Evolutionary conservation across 108 stramenopile species (phyloP), one percentile per base, ranked within the genome.

Genomic region (Chaetoceros tenuissimus): DNA sequence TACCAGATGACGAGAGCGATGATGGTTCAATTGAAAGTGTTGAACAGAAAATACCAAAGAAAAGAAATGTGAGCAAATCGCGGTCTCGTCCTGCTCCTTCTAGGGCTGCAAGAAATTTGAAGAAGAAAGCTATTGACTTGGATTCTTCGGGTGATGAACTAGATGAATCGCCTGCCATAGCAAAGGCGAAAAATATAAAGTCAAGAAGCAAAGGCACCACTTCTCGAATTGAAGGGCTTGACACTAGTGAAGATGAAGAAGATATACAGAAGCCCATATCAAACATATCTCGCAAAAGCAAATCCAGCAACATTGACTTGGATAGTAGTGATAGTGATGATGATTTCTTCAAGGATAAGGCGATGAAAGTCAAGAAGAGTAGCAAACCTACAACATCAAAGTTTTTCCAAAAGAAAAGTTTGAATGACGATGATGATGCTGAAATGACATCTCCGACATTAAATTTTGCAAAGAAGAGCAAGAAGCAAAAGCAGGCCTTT

Each of bases 331-430:
- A 70, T 30, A 64, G 40, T 10, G 60, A 64, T 50, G 51, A 31
- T 61, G 48, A 49, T 61, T 67, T 57, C 24, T 22, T 34, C 21
- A 68, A 69, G 47, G 62, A 73, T 18, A 78, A 18, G 74, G 73
- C 28, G 72, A 73, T 27, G 63, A 67, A 18, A 53, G 44, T 31
- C 46, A 29, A 27, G 66, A 25, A 45, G 70, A 61, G 26, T 55
- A 48, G 13, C 30, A 28, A 16, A 30, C 2, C 28, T 24, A 49
- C 48, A 25, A 48, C 18, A 13, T 43, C 25, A 40, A 54, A 16
- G 62, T 24, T 26, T 51, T 24, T 26, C 49, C 34, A 60, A 28
- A 46, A 60, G 51, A 60, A 67, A 28, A 51, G 53, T 26, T 48
- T 51, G 23, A 28, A 67, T 18, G 64, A 57, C 17, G 57, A 8